Conservation (phyloP, 1,284 basidiomycete genomes). For the Lentinula novae-zelandiae region DNA sequence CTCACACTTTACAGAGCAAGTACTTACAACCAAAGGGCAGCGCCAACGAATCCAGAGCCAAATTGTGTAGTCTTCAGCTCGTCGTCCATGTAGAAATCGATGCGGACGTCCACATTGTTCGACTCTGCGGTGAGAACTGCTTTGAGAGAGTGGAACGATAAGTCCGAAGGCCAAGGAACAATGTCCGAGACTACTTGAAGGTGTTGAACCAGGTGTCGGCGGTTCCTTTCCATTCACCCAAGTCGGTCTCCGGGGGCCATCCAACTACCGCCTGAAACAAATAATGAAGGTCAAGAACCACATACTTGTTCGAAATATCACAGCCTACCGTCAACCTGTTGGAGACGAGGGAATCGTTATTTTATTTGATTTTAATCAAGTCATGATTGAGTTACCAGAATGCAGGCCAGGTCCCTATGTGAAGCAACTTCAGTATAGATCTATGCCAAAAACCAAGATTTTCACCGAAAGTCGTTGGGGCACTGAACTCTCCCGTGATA, state of each 20-base stretch:
- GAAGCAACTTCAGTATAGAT: neutral
- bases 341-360: neutral
- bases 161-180: constrained; percentile 36
- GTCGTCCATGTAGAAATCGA: constrained; percentile 39
- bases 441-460: neutral
- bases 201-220: constrained; percentile 39
- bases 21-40: constrained; percentile 38
- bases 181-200: constrained; percentile 33
- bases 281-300: neutral
- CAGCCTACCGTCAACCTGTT: constrained; percentile 28
- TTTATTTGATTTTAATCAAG: neutral
- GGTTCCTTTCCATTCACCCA: constrained; percentile 46
- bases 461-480: constrained; percentile 28
- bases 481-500: constrained; percentile 38
- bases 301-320: neutral
- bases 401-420: constrained; percentile 38
- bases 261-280: constrained; percentile 31
- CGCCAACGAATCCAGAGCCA: constrained; percentile 34
- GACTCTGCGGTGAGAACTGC: constrained; percentile 36
- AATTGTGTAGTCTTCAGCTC: constrained; percentile 32
- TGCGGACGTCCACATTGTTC: constrained; percentile 32
- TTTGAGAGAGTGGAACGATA: constrained; percentile 39
- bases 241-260: constrained; percentile 41
- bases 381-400: constrained; percentile 28
- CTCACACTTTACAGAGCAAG: neutral